A percentile compares a stretch with the other conserved stretches of the same genome.
Evolutionary conservation across 495 filamentous ascomycete genomes (phyloP).

Genomic region (Rusavskia elegans): DNA sequence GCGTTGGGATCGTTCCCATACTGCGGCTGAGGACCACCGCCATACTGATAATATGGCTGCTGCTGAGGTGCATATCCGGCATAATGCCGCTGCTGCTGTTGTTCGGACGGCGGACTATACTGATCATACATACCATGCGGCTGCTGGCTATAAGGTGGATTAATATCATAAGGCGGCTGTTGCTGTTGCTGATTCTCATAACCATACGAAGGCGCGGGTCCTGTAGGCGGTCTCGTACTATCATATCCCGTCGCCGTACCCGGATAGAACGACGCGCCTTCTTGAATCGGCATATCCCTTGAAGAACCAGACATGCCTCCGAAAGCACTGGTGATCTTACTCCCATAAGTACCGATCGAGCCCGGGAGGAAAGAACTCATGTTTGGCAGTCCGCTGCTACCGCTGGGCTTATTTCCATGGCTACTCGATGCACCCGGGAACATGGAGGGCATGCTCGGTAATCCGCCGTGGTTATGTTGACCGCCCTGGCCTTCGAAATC

Average conservation of each 20-base stretch:
- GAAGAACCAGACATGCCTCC: slow-evolving; percentile 2
- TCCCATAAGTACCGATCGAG: neutral
- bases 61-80: neutral
- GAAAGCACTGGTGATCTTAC: slow-evolving; percentile 1
- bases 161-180: neutral
- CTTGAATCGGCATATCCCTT: no score
- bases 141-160: neutral
- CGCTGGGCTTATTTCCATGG: slow-evolving; percentile 11
- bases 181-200: slow-evolving; percentile 2
- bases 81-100: slow-evolving; percentile 8
- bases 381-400: slow-evolving; percentile 5
- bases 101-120: neutral
- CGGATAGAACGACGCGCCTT: neutral
- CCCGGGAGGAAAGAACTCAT: neutral
- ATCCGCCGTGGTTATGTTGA: slow-evolving; percentile 8
- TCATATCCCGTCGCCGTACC: slow-evolving; percentile 7
- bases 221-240: slow-evolving; percentile 4
- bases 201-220: slow-evolving; percentile 3
- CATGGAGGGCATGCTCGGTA: slow-evolving; percentile 5
- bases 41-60: slow-evolving; percentile 1
- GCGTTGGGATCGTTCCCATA: neutral
- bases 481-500: neutral
- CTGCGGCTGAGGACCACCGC: neutral
- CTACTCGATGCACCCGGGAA: slow-evolving; percentile 8
- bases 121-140: no score